phyloP scores from a whole-genome alignment of 352 stramenopile genomes.

The Phytophthora pistaciae region DNA sequence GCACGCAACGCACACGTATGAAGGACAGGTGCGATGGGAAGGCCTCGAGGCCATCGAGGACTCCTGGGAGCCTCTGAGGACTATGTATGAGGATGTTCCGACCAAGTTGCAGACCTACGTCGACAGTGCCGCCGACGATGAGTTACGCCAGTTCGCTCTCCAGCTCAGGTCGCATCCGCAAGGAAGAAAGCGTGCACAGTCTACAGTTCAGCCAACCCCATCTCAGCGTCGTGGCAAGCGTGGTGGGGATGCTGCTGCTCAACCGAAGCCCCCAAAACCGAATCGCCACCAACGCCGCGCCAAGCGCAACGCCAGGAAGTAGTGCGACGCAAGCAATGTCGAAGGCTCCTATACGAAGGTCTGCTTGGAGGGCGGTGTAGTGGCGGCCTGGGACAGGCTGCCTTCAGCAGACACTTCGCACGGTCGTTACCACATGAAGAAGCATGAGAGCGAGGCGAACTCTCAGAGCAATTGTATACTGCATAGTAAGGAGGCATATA shows the following conservation, averaged over 20 bases:
- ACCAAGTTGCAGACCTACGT: conserved; percentile 3
- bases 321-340: neutral
- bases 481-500: conserved; percentile 13
- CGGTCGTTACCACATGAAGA: conserved; percentile 6
- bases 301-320: neutral
- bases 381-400: conserved; percentile 1
- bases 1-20: conserved; percentile 1
- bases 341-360: neutral
- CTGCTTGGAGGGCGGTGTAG: conserved; percentile 2
- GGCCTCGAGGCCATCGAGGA: conserved; percentile 3
- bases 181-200: conserved; percentile 1
- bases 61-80: neutral
- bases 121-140: neutral
- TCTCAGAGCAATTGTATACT: conserved; percentile 8
- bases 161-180: neutral
- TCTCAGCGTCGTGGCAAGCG: neutral
- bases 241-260: neutral
- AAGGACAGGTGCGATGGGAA: neutral
- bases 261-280: neutral
- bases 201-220: neutral
- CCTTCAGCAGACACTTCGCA: conserved; percentile 4
- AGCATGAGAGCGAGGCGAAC: conserved; percentile 3
- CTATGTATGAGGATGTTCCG: conserved; percentile 4
- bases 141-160: neutral
- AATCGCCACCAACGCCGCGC: conserved; percentile 3